phyloP scores from a whole-genome alignment of 129 eudicot genomes.

The Helichrysum umbraculigerum region DNA sequence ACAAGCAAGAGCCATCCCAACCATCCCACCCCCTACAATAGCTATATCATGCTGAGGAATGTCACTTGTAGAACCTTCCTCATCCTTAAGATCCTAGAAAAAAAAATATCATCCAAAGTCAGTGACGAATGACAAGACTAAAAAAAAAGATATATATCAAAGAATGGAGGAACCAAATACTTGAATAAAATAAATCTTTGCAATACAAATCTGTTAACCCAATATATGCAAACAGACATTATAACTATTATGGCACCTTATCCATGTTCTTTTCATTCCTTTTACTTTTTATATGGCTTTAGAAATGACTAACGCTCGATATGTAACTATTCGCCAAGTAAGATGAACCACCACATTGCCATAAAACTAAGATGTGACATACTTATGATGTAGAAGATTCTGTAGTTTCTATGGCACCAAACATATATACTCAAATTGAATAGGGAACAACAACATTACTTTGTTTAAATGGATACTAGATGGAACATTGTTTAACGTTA shows the following conservation, averaged over 20 bases:
- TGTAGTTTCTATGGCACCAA: conserved; percentile 11
- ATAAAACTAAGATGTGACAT: not conserved
- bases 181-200: not conserved
- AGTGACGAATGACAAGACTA: not conserved
- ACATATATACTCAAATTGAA: conserved; percentile 7
- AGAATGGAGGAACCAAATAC: not conserved
- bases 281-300: not conserved
- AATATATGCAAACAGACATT: not conserved
- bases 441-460: conserved; percentile 26
- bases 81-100: conserved; percentile 36
- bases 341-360: conserved; percentile 2
- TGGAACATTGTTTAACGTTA: conserved; percentile 30
- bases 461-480: conserved; percentile 24
- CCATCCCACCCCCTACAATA: conserved; percentile 99
- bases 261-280: not conserved
- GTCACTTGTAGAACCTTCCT: conserved; percentile 28
- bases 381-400: not conserved
- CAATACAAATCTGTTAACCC: not conserved
- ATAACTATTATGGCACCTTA: not conserved
- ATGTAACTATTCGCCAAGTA: not conserved
- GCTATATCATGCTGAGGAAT: conserved; percentile 83
- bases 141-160: not conserved
- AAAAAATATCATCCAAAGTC: not conserved
- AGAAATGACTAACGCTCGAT: not conserved
- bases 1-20: conserved; percentile 96